Evolutionary conservation across 2,329 filamentous ascomycete genomes (phyloP).

Genomic region (Didymella segeticola): DNA sequence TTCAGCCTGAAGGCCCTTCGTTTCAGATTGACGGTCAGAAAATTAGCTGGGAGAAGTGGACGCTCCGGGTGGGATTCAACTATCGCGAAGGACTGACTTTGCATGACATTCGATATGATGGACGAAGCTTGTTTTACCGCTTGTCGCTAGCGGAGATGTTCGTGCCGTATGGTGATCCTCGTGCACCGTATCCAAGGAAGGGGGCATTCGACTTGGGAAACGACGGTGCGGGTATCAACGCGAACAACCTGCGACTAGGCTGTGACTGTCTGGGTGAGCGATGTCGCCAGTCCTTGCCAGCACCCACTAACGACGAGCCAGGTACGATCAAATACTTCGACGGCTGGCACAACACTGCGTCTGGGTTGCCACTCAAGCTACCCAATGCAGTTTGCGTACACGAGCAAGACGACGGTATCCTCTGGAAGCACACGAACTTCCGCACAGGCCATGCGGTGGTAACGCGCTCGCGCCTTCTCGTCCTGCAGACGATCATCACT

Average conservation of each 20-base stretch:
- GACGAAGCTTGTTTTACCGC: constrained; percentile 51
- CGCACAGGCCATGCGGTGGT: constrained; percentile 30
- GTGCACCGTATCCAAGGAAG: constrained; percentile 52
- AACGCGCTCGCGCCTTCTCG: constrained; percentile 28
- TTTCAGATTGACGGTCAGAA: constrained; percentile 28
- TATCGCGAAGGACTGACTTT: constrained; percentile 54
- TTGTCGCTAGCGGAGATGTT: constrained; percentile 55
- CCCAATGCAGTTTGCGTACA: constrained; percentile 55
- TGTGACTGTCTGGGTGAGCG: constrained; percentile 53
- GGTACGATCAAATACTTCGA: constrained; percentile 53
- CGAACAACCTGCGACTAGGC: constrained; percentile 53
- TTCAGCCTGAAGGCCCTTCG: constrained; percentile 36
- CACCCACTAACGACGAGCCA: neutral
- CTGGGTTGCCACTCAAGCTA: constrained; percentile 47
- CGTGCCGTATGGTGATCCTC: constrained; percentile 54
- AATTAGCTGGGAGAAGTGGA: constrained; percentile 55
- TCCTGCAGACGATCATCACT: constrained; percentile 37
- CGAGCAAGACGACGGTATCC: constrained; percentile 65
- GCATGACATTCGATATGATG: constrained; percentile 51
- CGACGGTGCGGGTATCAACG: constrained; percentile 51
- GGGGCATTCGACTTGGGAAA: constrained; percentile 55
- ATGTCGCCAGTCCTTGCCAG: neutral
- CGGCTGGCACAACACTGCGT: constrained; percentile 45
- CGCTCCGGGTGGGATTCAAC: constrained; percentile 54
- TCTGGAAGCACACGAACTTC: constrained; percentile 41